Evolutionary conservation across 331 rosid genomes (phyloP).

Genomic region (Malus hybrid): DNA sequence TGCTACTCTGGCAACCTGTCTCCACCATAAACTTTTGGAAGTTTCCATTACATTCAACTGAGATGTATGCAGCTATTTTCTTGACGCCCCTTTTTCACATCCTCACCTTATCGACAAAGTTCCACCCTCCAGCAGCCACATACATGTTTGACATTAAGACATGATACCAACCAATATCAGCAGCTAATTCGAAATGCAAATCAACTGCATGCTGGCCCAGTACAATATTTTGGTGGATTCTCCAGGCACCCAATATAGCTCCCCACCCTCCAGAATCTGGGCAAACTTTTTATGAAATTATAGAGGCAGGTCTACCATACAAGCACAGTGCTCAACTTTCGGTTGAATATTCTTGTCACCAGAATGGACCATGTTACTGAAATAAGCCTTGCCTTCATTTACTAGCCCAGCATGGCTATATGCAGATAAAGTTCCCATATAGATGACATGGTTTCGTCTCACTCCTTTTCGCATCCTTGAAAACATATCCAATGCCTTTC

Average conservation of each 20-base stretch:
- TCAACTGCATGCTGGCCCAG: conserved; percentile 25
- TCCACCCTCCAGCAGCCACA: conserved; percentile 39
- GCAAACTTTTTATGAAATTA: conserved; percentile 24
- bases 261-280: conserved; percentile 35
- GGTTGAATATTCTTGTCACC: conserved; percentile 18
- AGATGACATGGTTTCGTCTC: conserved; percentile 20
- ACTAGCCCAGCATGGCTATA: conserved; percentile 34
- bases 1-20: conserved; percentile 12
- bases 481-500: conserved; percentile 20
- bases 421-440: conserved; percentile 25
- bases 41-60: conserved; percentile 23
- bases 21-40: conserved; percentile 20
- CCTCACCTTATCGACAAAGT: conserved; percentile 24
- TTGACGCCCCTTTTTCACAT: conserved; percentile 25
- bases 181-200: conserved; percentile 8
- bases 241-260: conserved; percentile 27
- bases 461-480: conserved; percentile 24
- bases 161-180: conserved; percentile 22
- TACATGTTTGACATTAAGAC: conserved; percentile 29
- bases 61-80: conserved; percentile 27
- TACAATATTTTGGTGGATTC: conserved; percentile 19
- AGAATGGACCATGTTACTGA: conserved; percentile 15
- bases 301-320: conserved; percentile 33
- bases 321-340: conserved; percentile 29
- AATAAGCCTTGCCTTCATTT: conserved; percentile 21